Base-by-base conservation (phyloP, 352 stramenopile genomes). In the Phytophthora citricola region DNA sequence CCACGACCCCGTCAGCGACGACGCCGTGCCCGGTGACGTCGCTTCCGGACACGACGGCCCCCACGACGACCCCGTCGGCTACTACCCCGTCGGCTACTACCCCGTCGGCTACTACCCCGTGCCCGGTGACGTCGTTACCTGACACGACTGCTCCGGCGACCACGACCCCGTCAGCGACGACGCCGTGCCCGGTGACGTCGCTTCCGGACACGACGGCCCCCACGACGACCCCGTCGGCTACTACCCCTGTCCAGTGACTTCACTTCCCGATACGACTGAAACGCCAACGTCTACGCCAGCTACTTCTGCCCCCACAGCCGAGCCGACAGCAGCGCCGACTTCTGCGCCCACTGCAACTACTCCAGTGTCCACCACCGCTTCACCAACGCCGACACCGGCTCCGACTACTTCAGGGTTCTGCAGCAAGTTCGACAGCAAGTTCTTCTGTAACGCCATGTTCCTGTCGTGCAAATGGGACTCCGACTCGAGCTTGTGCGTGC, bases 391-490 rank as follows among this genome's bases (percentile, higher is more conserved):
- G 15, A 55, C 44, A 38, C 45, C 60, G 0, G 54, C 61, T 4
- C 31, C 31, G 9, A 36, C 31, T 12, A 14, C 8, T 12, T 36
- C 31, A 36, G 31, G 31, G 31, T 71, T 54, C 55, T 71, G 56
- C 56, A 55, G 52, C 26, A 36, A 31, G n/a, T 67, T 67, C 48
- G 15, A 54, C 14, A 67, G 41, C 59, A 66, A 66, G 40, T 67
- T 71, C 56, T 58, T 57, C 32, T 71, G 63, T 36, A 66, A 61
- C 7, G 45, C 48, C 36, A 66, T 59, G 48, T 66, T 71, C 54
- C 51, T 71, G 8, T 48, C 43, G 17, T 71, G 62, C 48, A 61
- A 43, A 7, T 71, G 63, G 63, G 41, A 71, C 32, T 66, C 48
- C 12, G 20, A 22, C 20, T 41, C 49, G 0, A 58, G 26, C 17